Evolutionary conservation across 371 early-diverging fungal species (phyloP).

Genomic region (Lichtheimia ramosa): DNA sequence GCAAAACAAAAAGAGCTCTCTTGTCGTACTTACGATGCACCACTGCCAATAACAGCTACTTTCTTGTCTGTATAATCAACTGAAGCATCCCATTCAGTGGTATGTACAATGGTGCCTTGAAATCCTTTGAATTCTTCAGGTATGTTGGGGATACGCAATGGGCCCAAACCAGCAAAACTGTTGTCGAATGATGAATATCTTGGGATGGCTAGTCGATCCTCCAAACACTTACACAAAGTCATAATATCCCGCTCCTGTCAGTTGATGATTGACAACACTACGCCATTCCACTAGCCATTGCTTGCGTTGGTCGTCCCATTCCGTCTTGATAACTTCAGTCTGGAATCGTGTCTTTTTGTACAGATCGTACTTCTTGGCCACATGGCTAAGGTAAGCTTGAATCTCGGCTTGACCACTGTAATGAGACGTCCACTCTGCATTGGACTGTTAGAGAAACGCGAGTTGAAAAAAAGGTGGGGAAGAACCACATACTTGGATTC

Average conservation of each 20-base stretch:
- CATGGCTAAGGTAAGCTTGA: constrained; percentile 43
- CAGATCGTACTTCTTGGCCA: constrained; percentile 51
- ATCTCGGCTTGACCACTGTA: constrained; percentile 53
- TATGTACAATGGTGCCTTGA: constrained; percentile 48
- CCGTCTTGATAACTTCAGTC: constrained; percentile 38
- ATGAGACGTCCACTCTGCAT: constrained; percentile 48
- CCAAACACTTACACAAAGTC: constrained; percentile 39
- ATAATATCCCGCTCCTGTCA: constrained; percentile 17
- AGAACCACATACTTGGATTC: constrained; percentile 43
- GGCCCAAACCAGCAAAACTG: constrained; percentile 32
- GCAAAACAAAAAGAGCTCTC: not conserved
- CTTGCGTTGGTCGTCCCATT: constrained; percentile 45
- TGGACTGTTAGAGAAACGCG: constrained; percentile 5
- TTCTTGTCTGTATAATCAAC: constrained; percentile 50
- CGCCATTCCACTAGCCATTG: constrained; percentile 48
- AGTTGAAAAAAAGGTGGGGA: not conserved
- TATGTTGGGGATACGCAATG: constrained; percentile 50
- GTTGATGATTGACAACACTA: constrained; percentile 2
- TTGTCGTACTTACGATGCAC: constrained; percentile 41
- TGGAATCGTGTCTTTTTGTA: constrained; percentile 45
- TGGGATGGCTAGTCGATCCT: too few relatives aligned
- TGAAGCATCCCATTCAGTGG: constrained; percentile 48
- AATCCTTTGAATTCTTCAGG: constrained; percentile 52
- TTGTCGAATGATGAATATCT: constrained; percentile 12
- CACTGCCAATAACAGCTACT: constrained; percentile 54